A percentile compares a stretch with the other conserved stretches of the same genome.
These are phyloP conservation scores for Mixia osmundae DNA, from an alignment of 1,284 basidiomycete species.

Conservation along the genomic window DNA sequence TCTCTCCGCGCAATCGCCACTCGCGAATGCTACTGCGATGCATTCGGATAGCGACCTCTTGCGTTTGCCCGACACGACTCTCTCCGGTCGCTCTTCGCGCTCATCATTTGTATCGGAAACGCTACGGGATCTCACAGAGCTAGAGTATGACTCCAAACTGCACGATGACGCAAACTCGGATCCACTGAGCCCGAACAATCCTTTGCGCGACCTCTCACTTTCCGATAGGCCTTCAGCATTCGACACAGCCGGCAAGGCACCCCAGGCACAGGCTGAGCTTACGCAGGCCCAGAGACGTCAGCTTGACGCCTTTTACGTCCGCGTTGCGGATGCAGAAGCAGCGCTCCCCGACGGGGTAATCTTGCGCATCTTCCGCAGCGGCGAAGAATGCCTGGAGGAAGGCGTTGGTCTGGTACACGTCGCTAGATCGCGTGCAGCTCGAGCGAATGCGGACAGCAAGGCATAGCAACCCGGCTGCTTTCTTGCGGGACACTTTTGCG, in stretches of 20 bases:
- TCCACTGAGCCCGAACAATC: conserved; percentile 17
- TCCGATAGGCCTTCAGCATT: not conserved
- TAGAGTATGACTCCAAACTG: not conserved
- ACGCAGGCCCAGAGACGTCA: conserved; percentile 3
- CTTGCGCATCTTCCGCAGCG: conserved; percentile 13
- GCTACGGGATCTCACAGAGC: not conserved
- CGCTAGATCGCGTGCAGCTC: no score
- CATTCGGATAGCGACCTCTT: no score
- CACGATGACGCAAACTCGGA: conserved; percentile 7
- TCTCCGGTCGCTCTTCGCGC: not conserved
- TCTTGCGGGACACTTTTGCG: no score
- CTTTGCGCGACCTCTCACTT: conserved; percentile 6
- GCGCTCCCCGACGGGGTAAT: conserved; percentile 8
- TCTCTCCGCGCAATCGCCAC: conserved; percentile 18
- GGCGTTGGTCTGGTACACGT: conserved; percentile 1
- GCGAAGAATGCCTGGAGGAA: conserved; percentile 9
- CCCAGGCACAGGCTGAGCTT: conserved; percentile 2
- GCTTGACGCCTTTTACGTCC: conserved; percentile 11
- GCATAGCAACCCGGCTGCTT: no score
- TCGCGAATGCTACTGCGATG: not conserved
- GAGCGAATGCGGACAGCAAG: no score
- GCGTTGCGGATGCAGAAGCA: conserved; percentile 9
- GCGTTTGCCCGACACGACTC: no score
- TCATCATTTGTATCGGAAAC: not conserved
- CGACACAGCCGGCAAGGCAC: conserved; percentile 1